These are phyloP conservation scores for Stephania japonica DNA, from an alignment of 164 flowering plant species.

Conservation along the genomic window DNA sequence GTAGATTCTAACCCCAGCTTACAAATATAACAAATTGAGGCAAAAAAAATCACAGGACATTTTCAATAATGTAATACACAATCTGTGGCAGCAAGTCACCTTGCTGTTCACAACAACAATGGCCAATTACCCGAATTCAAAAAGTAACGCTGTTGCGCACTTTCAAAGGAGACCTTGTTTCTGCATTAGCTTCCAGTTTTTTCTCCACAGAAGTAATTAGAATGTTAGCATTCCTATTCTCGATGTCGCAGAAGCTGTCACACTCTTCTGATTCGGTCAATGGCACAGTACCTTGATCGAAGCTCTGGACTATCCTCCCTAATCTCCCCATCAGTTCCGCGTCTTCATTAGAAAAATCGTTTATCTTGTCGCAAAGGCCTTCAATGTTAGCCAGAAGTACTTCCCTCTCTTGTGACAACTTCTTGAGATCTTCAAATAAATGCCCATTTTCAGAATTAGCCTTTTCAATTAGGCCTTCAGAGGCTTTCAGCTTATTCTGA, in stretches of 20 bases:
- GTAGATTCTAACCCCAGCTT: background rate
- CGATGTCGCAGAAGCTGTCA: constrained; percentile 9
- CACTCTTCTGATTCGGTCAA: constrained; percentile 3
- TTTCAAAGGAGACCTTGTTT: constrained; percentile 29
- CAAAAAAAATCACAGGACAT: background rate
- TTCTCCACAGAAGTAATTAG: constrained; percentile 8
- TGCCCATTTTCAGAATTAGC: constrained; percentile 16
- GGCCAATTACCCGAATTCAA: background rate
- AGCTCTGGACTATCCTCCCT: constrained; percentile 17
- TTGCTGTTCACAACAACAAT: background rate
- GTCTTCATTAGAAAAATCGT: constrained; percentile 24
- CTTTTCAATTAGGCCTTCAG: constrained; percentile 14
- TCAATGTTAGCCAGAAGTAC: constrained; percentile 15
- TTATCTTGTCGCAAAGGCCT: constrained; percentile 14
- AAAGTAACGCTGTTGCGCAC: constrained; percentile 17
- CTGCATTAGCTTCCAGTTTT: constrained; percentile 14
- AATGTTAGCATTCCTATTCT: constrained; percentile 7
- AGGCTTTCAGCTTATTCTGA: constrained; percentile 11
- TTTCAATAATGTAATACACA: background rate
- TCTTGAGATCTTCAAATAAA: constrained; percentile 18
- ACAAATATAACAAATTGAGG: background rate
- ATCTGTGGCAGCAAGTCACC: background rate
- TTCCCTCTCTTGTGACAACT: constrained; percentile 27
- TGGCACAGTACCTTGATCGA: constrained; percentile 6
- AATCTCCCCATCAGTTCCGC: constrained; percentile 23